Conservation (phyloP, 352 stramenopile species). For the Phytophthora sojae region DNA sequence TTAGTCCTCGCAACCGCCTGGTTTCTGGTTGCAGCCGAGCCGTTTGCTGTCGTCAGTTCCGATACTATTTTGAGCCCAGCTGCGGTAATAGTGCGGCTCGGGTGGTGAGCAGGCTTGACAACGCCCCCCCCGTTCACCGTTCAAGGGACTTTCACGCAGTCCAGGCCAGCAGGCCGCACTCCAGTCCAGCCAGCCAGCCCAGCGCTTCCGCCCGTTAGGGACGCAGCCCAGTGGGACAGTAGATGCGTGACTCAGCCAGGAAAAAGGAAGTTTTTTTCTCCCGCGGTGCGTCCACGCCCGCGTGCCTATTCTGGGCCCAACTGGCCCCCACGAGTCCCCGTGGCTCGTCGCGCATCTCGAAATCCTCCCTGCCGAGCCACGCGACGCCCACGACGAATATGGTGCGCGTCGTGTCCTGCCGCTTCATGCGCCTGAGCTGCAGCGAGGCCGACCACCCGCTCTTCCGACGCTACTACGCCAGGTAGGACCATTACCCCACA, state of each 20-base stretch:
- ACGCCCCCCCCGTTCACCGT: neutral
- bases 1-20: neutral
- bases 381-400: constrained; percentile 8
- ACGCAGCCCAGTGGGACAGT: constrained; percentile 1
- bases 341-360: neutral
- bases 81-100: neutral
- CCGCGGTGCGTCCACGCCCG: constrained; percentile 1
- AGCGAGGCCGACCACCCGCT: constrained; percentile 37
- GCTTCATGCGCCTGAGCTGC: constrained; percentile 37
- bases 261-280: constrained; percentile 6
- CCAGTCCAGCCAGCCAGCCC: neutral
- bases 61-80: constrained; percentile 1
- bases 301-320: constrained; percentile 1
- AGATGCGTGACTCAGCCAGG: neutral
- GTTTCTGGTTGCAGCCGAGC: neutral
- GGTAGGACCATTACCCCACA: constrained; percentile 14
- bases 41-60: neutral
- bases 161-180: neutral
- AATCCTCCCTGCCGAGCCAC: neutral
- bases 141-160: neutral
- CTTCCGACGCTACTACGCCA: constrained; percentile 37
- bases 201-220: neutral
- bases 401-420: constrained; percentile 16
- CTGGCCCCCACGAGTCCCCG: neutral
- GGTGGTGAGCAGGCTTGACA: constrained; percentile 1